A percentile compares a stretch with the other conserved stretches of the same genome.
These are phyloP conservation scores for Thuidium tamariscinum DNA, from an alignment of 225 moss, liverwort and hornwort genomes.

Conservation along the genomic window DNA sequence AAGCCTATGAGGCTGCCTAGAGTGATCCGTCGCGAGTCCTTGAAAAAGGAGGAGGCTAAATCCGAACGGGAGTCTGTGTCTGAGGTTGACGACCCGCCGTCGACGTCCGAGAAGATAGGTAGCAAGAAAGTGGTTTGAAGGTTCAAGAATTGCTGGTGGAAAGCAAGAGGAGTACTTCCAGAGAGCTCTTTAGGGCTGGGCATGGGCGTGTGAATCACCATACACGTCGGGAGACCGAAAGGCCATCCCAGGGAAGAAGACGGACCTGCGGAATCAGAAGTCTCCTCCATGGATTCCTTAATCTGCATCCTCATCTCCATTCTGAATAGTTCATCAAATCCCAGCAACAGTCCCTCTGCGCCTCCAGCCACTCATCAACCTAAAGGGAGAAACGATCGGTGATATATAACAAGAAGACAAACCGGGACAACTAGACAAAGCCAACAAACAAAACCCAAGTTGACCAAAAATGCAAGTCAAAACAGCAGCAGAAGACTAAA, in stretches of 20 bases:
- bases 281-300: not conserved
- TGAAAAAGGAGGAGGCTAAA: slow-evolving; percentile 25
- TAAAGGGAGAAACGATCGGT: not conserved
- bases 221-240: slow-evolving; percentile 24
- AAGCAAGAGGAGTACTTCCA: slow-evolving; percentile 1
- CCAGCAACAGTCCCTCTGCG: not conserved
- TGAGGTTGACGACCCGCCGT: slow-evolving; percentile 11
- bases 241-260: slow-evolving; percentile 25
- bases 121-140: slow-evolving; percentile 22
- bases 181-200: not conserved
- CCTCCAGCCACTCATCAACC: not conserved
- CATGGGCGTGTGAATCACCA: slow-evolving; percentile 9
- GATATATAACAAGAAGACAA: not conserved
- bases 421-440: not conserved
- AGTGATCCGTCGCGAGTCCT: slow-evolving; percentile 32
- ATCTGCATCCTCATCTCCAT: not conserved
- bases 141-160: slow-evolving; percentile 17
- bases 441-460: not conserved
- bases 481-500: not conserved
- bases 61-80: slow-evolving; percentile 31
- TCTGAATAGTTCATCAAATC: not conserved
- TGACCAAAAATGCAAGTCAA: not conserved
- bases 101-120: slow-evolving; percentile 25
- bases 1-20: slow-evolving; percentile 29
- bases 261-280: not conserved